These are phyloP conservation scores for Nosema muscidifuracis DNA, from an alignment of 371 early-diverging fungal species.

Conservation along the genomic window DNA sequence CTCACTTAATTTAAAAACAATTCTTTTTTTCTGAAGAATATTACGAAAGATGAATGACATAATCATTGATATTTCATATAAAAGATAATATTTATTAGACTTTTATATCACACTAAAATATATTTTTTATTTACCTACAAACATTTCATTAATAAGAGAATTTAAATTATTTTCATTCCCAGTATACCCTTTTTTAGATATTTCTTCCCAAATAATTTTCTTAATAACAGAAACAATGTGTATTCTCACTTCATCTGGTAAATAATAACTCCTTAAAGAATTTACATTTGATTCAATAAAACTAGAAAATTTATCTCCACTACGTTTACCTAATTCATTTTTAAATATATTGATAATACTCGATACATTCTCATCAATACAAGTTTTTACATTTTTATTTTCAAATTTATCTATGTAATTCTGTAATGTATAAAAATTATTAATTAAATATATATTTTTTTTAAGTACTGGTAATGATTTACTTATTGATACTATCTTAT, in stretches of 20 bases:
- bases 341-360: slow-evolving; percentile 41
- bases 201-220: slow-evolving; percentile 21
- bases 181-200: slow-evolving; percentile 13
- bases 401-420: slow-evolving; percentile 6
- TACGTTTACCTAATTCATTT: slow-evolving; percentile 27
- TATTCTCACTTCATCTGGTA: slow-evolving; percentile 36
- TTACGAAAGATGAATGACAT: background rate
- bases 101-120: no score
- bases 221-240: slow-evolving; percentile 7
- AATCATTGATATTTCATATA: no score
- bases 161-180: slow-evolving; percentile 4
- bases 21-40: background rate
- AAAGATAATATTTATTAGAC: background rate
- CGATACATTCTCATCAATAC: slow-evolving; percentile 12
- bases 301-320: background rate
- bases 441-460: slow-evolving; percentile 45
- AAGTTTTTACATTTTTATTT: slow-evolving; percentile 16
- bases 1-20: no score
- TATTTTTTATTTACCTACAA: slow-evolving; percentile 22
- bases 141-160: slow-evolving; percentile 10
- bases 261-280: slow-evolving; percentile 21
- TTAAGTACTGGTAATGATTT: slow-evolving; percentile 10
- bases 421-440: slow-evolving; percentile 32
- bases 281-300: slow-evolving; percentile 37
- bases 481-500: slow-evolving; percentile 24